Evolutionary conservation across 2,329 filamentous ascomycete genomes (phyloP), one percentile per base, ranked within the genome.

Genomic region (Fusarium torulosum): DNA sequence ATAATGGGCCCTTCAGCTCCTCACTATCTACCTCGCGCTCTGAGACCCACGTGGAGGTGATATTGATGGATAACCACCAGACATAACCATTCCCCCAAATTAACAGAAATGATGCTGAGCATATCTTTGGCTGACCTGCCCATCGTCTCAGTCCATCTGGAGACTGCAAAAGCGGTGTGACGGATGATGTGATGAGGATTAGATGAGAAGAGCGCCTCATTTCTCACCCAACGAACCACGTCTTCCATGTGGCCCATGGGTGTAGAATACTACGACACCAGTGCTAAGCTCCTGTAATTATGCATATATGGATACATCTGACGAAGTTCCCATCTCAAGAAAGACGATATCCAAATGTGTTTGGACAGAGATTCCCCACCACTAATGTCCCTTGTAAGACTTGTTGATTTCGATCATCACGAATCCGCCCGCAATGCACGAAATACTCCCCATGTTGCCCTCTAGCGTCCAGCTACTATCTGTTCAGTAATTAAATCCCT

Each of bases 381-480:
- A 47, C 19, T 40, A 19, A 9, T 20, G 42, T 23, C 9, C 35
- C 47, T 38, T 50, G 25, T 19, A 54, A 44, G 15, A 21, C 11
- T 21, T 33, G 49, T 23, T 67, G 59, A 67, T 67, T 67, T 68
- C 33, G 59, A 65, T 68, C 64, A 59, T 52, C 64, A 33, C 40
- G 20, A 65, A 29, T 51, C 54, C 35, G 54, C 54, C 54, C 60
- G 49, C 54, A 54, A 65, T 35, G 42, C 63, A 63, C 37, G 38
- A 40, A 59, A 49, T 45, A 54, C 25, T 63, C 38, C 46, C 42
- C 43, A 31, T 29, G 51, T 35, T 50, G n/a, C 25, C 35, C 43
- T 33, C n/a, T 63, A 50, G 57, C 49, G 25, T 50, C 20, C n/a
- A 31, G 27, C 23, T 35, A 13, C 33, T 40, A 45, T n/a, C 38